Evolutionary conservation across 75 land plant species (phyloP), one percentile per base, ranked within the genome.

Genomic region (Gnetum montanum): DNA sequence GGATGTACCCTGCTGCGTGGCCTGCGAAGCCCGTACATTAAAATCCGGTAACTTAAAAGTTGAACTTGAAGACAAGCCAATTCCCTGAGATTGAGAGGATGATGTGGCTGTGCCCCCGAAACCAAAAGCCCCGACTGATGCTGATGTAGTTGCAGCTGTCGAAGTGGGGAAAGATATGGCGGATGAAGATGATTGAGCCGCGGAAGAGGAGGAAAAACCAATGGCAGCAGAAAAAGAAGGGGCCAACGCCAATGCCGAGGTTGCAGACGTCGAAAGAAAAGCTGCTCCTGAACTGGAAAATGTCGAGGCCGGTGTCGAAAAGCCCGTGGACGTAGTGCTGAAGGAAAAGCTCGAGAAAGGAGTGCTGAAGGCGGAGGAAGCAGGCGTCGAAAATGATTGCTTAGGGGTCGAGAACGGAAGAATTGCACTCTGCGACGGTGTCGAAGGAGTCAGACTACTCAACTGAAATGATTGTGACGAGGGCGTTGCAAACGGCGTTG

Each of bases 31-130:
- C 6, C 61, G 34, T 44, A 46, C 10, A 18, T 44, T 52, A n/a
- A 49, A 8, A 36, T 54, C 51, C 6, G 68, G 18, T 3, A 70
- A 1, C 38, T 58, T 12, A 36, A 61, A 28, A 4, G 75, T 28
- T 50, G 15, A 48, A 8, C 57, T 35, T 41, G 67, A 33, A 8
- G 38, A 3, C 19, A 10, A 45, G 28, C 22, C 34, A 43, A 46
- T 4, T 13, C 22, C n/a, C 28, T 54, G 20, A 0, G 65, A 57
- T 4, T 57, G 3, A 12, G 26, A 12, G 18, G 68, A 11, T 0
- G 44, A 27, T 6, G 52, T 4, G 28, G 57, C n/a, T n/a, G n/a
- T n/a, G n/a, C n/a, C n/a, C n/a, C n/a, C n/a, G n/a, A n/a, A n/a
- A n/a, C n/a, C n/a, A n/a, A n/a, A n/a, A n/a, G n/a, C n/a, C n/a